Evolutionary conservation across 2,329 filamentous ascomycete species (phyloP).

Genomic region (Curvularia sp.): DNA sequence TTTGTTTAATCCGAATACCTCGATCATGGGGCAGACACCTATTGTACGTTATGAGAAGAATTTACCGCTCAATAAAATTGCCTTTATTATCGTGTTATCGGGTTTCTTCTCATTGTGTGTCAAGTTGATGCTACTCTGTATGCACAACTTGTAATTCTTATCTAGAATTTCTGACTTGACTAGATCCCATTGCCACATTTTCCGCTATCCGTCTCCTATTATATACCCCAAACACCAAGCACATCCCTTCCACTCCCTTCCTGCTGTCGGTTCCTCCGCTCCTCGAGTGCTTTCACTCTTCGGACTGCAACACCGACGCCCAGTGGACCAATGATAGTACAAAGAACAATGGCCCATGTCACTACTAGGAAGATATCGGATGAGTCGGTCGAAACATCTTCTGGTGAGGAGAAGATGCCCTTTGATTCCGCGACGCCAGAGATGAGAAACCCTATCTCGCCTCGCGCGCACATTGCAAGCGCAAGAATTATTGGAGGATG

Average conservation of each 20-base stretch:
- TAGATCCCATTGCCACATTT: neutral
- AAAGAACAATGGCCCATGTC: conserved; percentile 65
- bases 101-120: too few species aligned
- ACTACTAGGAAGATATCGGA: conserved; percentile 61
- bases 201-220: conserved; percentile 1
- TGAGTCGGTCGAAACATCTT: conserved; percentile 23
- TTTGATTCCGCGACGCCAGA: conserved; percentile 68
- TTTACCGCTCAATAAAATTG: too few species aligned
- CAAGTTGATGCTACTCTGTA: too few species aligned
- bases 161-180: neutral
- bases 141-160: too few species aligned
- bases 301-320: conserved; percentile 59
- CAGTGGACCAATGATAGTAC: conserved; percentile 63
- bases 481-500: conserved; percentile 73
- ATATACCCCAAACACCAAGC: conserved; percentile 55
- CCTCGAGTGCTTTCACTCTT: conserved; percentile 54
- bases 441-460: conserved; percentile 81
- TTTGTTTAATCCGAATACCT: too few species aligned
- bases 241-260: conserved; percentile 52
- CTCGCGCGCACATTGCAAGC: conserved; percentile 75
- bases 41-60: neutral
- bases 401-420: conserved; percentile 54
- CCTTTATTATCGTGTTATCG: too few species aligned
- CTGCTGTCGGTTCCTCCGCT: conserved; percentile 35
- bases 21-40: too few species aligned